Base-by-base conservation (phyloP, 2,329 filamentous ascomycete genomes). In the Neocatenulostroma microsporum region DNA sequence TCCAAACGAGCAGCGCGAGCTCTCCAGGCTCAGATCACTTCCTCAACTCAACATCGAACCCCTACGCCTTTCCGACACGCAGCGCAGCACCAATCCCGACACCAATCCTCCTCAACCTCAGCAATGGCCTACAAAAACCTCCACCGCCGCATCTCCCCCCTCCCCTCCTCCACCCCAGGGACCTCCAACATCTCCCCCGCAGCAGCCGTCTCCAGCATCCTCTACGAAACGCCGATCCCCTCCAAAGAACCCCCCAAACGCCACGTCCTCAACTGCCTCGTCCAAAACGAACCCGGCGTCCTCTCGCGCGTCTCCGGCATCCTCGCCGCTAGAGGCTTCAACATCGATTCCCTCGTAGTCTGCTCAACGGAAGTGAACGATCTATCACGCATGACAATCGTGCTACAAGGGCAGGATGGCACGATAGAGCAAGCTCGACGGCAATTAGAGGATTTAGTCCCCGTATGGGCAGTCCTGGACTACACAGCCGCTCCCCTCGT, bases 201-300 rank as follows among this genome's bases (percentile, higher is more conserved):
- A 52, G 86, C 91, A 13, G 91, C 91, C 49, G 91, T 98, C 49
- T 94, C 86, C 60, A 94, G 89, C 62, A 98, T 98, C 60, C 84
- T 98, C 63, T 98, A 98, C 72, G 91, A 98, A 73, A 96, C 88
- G 3, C 91, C 91, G 5, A 73, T 84, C 13, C 84, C 87, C 6
- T 88, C 86, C 11, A 73, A 73, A 53, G 80, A 80, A 17, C 89
- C 91, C 7, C 82, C 86, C 29, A 96, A 94, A 70, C 82, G 88
- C 37, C 91, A 98, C 66, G 78, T 98, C 58, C 80, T 98, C 65
- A 98, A 98, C 69, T 98, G 91, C 62, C 76, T 98, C 44, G 91
- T 98, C 43, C 91, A 98, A 67, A 98, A 98, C 68, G 91, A 98
- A 70, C 91, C 91, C 10, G 91, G 91, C 68, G 91, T 98, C 39